Percentiles rank a stretch among this genome's conserved stretches.
Evolutionary conservation across 352 stramenopile genomes (phyloP).

Genomic region (Pythium aristosporum): DNA sequence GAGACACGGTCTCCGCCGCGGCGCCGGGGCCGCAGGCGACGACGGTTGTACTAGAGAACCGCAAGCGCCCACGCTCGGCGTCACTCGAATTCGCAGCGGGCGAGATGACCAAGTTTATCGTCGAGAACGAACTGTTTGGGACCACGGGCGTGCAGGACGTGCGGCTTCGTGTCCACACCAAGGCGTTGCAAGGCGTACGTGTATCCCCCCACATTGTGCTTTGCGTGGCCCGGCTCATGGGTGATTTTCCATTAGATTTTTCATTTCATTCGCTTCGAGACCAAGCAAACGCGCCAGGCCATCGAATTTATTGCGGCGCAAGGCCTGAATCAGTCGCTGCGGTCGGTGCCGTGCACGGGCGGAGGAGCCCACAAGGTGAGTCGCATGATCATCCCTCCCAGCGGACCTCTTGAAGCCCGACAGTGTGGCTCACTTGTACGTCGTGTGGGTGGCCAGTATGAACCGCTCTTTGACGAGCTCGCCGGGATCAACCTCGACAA

Average conservation of each 20-base stretch:
- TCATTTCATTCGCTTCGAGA: constrained; percentile 94
- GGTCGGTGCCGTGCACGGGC: constrained; percentile 75
- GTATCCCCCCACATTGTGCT: background rate
- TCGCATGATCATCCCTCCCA: background rate
- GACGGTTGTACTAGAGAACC: constrained; percentile 20
- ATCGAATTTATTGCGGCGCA: constrained; percentile 77
- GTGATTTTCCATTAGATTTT: constrained; percentile 69
- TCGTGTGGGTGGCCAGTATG: constrained; percentile 50
- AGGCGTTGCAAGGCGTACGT: constrained; percentile 87
- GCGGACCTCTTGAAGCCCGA: too few relatives aligned
- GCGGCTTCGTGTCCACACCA: constrained; percentile 79
- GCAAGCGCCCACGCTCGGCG: constrained; percentile 64
- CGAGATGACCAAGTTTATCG: constrained; percentile 87
- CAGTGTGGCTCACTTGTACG: background rate
- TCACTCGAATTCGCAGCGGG: constrained; percentile 76
- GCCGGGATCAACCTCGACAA: constrained; percentile 84
- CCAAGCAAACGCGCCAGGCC: constrained; percentile 66
- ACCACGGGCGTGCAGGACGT: constrained; percentile 87
- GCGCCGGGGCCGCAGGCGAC: background rate
- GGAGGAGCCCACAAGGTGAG: constrained; percentile 82
- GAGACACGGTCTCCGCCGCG: constrained; percentile 22
- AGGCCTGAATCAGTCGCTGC: constrained; percentile 80
- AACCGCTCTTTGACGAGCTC: constrained; percentile 59
- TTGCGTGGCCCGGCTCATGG: background rate
- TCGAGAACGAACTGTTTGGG: constrained; percentile 79